Base-by-base conservation (phyloP, 164 flowering plant species). In the Vitis riparia region DNA sequence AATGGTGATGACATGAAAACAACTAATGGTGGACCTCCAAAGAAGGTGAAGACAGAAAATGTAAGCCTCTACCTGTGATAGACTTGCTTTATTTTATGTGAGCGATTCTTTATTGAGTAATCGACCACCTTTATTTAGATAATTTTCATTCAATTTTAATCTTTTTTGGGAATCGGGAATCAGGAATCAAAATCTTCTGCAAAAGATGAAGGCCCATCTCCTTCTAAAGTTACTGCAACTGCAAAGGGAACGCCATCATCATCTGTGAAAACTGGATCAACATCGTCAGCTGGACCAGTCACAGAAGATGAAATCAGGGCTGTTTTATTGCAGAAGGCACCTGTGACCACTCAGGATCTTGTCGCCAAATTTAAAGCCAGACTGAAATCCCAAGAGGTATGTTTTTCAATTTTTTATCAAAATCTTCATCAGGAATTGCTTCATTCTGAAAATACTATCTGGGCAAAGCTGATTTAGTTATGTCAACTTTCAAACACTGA, bases 281-380 rank as follows among this genome's bases (percentile, higher is more conserved):
- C 82, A 13, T 15, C 91, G 53, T 32, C 86, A 23, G 37, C 88
- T 62, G 93, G 84, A 27, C 92, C 94, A 50, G 98, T 95, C 53
- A 82, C 91, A 2, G 98, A 90, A 78, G 98, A 91, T 60, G 98
- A 95, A 76, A 93, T 95, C 37, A 84, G 89, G 86, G 88, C 93
- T 75, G 91, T 84, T 30, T 68, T 95, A 62, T 13, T 78, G 84
- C 93, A 88, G 72, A 85, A 70, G 73, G 83, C 87, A 23, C 93
- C 86, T 12, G 80, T 95, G 55, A 95, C 96, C 15, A 93, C 98
- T 6, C 93, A 85, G 71, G 97, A 93, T 73, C 94, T 95, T 63
- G 98, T 95, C 71, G 89, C 86, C 30, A 86, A 79, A 71, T 95
- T 95, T 65, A 91, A 80, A 77, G 86, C 88, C 2, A 83, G 98